Conservation (phyloP, 495 filamentous ascomycete genomes). For the Neurospora tetraspora region DNA sequence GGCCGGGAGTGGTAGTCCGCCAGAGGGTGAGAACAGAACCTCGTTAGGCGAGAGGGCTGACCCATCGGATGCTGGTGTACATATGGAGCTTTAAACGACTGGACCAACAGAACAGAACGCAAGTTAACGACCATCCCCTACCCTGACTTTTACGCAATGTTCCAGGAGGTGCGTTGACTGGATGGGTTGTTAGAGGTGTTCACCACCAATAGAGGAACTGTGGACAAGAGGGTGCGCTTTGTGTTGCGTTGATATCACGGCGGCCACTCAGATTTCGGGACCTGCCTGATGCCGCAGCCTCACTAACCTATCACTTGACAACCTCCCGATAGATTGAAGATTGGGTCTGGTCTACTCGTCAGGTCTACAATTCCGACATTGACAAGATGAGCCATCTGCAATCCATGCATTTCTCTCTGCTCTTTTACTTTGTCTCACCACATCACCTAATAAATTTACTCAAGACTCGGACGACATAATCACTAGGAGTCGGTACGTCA, state of each 20-base stretch:
- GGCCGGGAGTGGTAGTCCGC: background rate
- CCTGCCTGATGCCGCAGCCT: background rate
- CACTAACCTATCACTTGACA: background rate
- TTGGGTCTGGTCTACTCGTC: background rate
- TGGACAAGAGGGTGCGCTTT: background rate
- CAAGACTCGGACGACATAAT: background rate
- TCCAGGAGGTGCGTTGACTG: background rate
- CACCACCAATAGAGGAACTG: background rate
- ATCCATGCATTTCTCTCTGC: background rate
- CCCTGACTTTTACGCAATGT: background rate
- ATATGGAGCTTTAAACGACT: slow-evolving; percentile 18
- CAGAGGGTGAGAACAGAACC: background rate
- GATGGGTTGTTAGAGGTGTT: background rate
- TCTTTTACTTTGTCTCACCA: background rate
- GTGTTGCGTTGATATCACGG: background rate
- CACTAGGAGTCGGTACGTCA: background rate
- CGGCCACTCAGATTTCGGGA: background rate
- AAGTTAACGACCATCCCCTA: background rate
- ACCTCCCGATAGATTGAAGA: background rate
- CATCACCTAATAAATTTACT: background rate
- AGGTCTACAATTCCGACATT: background rate
- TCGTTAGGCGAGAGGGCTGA: slow-evolving; percentile 3
- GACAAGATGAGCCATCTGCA: background rate
- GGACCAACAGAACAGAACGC: background rate
- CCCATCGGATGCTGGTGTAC: slow-evolving; percentile 16